Percentiles rank a stretch among this genome's conserved stretches.
phyloP scores from a whole-genome alignment of 441 rosid genomes.

The Erysimum cheiri region DNA sequence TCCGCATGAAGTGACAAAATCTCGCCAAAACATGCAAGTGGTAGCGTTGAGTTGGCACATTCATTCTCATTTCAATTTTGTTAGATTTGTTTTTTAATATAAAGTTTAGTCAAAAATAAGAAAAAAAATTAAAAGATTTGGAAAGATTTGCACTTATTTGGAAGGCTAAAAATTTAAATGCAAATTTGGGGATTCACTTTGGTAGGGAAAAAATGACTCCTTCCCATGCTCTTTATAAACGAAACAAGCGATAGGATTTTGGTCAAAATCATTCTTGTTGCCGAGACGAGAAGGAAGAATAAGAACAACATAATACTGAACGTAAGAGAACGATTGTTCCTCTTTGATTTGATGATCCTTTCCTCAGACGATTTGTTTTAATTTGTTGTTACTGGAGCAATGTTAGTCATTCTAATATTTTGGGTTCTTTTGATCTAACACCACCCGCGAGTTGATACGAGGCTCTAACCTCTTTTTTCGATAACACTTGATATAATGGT shows the following conservation, averaged over 20 bases:
- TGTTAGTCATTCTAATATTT: not conserved
- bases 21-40: not conserved
- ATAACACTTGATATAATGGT: not conserved
- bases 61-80: not conserved
- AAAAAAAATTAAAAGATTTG: not conserved
- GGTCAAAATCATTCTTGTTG: slow-evolving; percentile 1
- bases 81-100: not conserved
- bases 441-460: not conserved
- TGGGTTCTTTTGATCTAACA: not conserved
- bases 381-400: not conserved
- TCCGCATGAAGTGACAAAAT: not conserved
- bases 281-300: not conserved
- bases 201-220: not conserved
- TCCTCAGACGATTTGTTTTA: not conserved
- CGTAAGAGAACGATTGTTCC: not conserved
- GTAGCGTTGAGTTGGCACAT: not conserved
- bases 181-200: not conserved
- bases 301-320: not conserved
- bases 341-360: not conserved
- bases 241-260: not conserved
- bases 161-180: not conserved
- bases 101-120: not conserved
- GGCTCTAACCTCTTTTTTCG: not conserved
- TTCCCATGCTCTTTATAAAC: not conserved
- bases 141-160: not conserved